A percentile compares a stretch with the other conserved stretches of the same genome.
Evolutionary conservation across 805 yeast species (phyloP).

Genomic region (Cyberlindnera americana): DNA sequence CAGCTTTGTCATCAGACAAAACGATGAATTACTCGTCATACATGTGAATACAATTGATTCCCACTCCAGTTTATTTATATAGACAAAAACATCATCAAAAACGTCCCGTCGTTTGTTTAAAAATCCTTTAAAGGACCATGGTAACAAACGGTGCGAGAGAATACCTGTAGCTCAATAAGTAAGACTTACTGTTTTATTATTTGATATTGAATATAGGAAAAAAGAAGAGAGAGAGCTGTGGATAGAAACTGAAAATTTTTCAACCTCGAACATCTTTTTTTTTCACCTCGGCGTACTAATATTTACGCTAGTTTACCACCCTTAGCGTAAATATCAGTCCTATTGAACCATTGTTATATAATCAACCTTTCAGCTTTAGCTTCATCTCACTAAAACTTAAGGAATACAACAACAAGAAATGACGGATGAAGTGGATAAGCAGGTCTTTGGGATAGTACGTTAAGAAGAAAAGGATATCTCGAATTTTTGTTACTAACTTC

Average conservation of each 20-base stretch:
- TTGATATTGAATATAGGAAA: too few species aligned
- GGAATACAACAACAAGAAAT: not conserved
- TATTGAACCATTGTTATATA: too few species aligned
- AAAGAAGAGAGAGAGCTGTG: too few species aligned
- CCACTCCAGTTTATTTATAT: conserved; percentile 29
- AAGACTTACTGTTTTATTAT: conserved; percentile 8
- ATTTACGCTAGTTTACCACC: not conserved
- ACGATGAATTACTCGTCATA: conserved; percentile 11
- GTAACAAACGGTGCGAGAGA: conserved; percentile 10
- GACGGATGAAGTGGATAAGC: conserved; percentile 14
- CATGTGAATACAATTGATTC: conserved; percentile 28
- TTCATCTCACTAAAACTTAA: not conserved
- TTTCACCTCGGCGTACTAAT: not conserved
- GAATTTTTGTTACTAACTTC: conserved; percentile 8
- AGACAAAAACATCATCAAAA: not conserved
- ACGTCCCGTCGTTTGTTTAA: conserved; percentile 10
- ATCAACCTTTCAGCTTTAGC: not conserved
- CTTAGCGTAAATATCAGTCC: not conserved
- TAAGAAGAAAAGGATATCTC: too few species aligned
- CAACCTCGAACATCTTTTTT: too few species aligned
- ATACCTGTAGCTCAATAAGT: conserved; percentile 19
- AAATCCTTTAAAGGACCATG: not conserved
- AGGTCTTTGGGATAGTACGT: conserved; percentile 19
- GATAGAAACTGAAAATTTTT: conserved; percentile 2
- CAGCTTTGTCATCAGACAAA: conserved; percentile 21